Conservation (phyloP, 371 early-diverging fungal species). For the Amoeboaphelidium protococcarum region DNA sequence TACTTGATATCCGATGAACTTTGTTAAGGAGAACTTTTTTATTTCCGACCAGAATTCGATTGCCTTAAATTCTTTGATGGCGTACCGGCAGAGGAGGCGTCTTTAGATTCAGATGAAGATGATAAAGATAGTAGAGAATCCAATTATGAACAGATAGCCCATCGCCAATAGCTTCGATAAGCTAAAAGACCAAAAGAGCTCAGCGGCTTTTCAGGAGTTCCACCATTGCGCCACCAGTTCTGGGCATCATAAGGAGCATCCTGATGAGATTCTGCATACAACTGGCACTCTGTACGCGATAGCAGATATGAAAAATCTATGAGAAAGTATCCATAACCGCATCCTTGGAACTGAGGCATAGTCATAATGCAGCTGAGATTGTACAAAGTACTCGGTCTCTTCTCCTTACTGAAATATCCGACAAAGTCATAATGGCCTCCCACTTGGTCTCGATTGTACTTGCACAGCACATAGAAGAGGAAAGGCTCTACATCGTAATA, state of each 20-base stretch:
- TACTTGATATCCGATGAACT: too few relatives aligned
- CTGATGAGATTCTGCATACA: too few relatives aligned
- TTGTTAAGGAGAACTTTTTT: too few relatives aligned
- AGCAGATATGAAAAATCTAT: constrained; percentile 96
- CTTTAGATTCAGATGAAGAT: constrained; percentile 1
- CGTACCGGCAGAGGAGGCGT: too few relatives aligned
- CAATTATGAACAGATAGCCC: constrained; percentile 4
- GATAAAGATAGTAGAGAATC: constrained; percentile 6
- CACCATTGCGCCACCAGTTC: too few relatives aligned
- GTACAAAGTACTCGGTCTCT: constrained; percentile 77
- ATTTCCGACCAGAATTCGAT: too few relatives aligned
- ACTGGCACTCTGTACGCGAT: constrained; percentile 78
- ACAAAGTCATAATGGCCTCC: too few relatives aligned
- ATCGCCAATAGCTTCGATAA: constrained; percentile 80
- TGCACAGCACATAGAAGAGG: constrained; percentile 81
- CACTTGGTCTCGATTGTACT: too few relatives aligned
- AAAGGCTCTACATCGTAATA: constrained; percentile 98
- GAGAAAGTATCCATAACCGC: constrained; percentile 87
- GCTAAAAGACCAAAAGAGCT: constrained; percentile 89
- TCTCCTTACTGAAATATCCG: constrained; percentile 99
- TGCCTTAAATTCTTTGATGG: too few relatives aligned
- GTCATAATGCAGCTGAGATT: constrained; percentile 99
- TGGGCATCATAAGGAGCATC: too few relatives aligned
- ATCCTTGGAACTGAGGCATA: constrained; percentile 93
- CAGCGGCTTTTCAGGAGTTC: constrained; percentile 95